Conservation (phyloP, 441 rosid genomes). For the Populus tomentosa region DNA sequence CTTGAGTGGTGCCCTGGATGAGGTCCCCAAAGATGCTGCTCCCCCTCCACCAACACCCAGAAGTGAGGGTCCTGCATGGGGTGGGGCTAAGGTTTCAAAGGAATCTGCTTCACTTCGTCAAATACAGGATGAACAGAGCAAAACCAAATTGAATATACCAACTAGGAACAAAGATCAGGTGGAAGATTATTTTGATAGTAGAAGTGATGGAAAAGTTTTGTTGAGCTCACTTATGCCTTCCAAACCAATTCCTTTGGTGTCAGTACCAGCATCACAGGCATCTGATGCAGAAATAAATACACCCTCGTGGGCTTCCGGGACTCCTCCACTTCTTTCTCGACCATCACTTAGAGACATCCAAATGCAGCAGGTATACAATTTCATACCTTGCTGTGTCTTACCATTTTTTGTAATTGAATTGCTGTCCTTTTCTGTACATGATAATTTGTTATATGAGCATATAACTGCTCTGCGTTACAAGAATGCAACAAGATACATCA, state of each 20-base stretch:
- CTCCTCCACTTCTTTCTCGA: constrained; percentile 66
- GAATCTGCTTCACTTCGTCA: constrained; percentile 81
- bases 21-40: constrained; percentile 45
- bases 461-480: background rate
- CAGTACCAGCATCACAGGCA: constrained; percentile 38
- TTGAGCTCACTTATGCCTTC: constrained; percentile 73
- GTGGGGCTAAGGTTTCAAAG: constrained; percentile 80
- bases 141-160: constrained; percentile 37
- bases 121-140: constrained; percentile 90
- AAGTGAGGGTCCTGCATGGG: constrained; percentile 96
- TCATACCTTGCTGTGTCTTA: background rate
- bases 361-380: constrained; percentile 71
- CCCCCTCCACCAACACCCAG: constrained; percentile 62
- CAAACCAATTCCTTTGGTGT: constrained; percentile 67
- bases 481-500: background rate
- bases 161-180: constrained; percentile 34
- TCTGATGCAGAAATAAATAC: constrained; percentile 65
- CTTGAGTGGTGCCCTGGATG: constrained; percentile 96
- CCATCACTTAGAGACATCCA: constrained; percentile 96
- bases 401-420: background rate
- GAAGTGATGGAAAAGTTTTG: constrained; percentile 54
- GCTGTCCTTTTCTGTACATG: background rate
- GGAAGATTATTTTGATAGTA: constrained; percentile 36
- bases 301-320: constrained; percentile 91
- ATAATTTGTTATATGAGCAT: background rate